Conservation (phyloP, 148 eudicot species). For the Suaeda aralocaspica region DNA sequence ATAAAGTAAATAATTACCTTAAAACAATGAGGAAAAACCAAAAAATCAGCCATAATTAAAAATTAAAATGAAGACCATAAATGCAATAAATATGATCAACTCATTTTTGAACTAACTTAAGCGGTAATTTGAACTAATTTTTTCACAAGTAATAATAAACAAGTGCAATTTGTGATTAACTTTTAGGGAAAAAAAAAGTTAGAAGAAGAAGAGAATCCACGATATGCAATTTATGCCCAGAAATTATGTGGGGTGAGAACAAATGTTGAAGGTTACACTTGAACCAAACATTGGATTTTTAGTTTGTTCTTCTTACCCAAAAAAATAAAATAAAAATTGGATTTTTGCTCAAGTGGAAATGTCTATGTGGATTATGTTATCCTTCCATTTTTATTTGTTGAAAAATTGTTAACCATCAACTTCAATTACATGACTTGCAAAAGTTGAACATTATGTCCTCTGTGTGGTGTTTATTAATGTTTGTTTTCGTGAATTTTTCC, state of each 20-base stretch:
- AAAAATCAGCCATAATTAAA: constrained; percentile 47
- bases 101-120: background rate
- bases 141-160: background rate
- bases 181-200: constrained; percentile 8
- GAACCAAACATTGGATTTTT: background rate
- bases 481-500: too few relatives aligned
- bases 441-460: too few relatives aligned
- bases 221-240: constrained; percentile 8
- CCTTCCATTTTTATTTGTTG: background rate
- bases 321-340: constrained; percentile 2
- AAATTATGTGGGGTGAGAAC: constrained; percentile 7
- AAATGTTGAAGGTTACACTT: background rate
- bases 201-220: constrained; percentile 4
- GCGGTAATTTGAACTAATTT: background rate
- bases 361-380: constrained; percentile 30
- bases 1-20: constrained; percentile 34
- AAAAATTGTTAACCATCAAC: background rate
- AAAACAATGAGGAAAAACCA: constrained; percentile 35
- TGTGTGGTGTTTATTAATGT: too few relatives aligned
- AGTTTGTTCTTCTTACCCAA: too few relatives aligned
- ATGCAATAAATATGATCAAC: constrained; percentile 16
- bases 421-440: too few relatives aligned
- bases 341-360: constrained; percentile 5
- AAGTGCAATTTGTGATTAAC: background rate
- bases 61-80: constrained; percentile 15